Evolutionary conservation across 1,139 yeast species (phyloP).

Genomic region (Hansenula sp.): DNA sequence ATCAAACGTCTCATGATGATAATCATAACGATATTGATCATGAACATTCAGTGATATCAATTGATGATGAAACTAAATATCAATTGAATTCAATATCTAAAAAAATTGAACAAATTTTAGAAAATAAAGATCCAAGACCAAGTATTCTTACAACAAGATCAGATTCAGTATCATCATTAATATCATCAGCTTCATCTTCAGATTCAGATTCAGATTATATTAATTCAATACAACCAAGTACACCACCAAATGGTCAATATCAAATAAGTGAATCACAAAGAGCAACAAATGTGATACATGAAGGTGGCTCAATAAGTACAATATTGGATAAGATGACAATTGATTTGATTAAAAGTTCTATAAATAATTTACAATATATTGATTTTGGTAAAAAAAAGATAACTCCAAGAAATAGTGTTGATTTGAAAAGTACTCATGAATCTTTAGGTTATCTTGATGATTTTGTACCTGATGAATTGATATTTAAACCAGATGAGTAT

Average conservation of each 20-base stretch:
- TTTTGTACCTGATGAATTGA: not conserved
- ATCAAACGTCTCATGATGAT: not conserved
- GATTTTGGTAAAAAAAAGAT: slow-evolving; percentile 11
- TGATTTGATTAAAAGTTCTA: slow-evolving; percentile 19
- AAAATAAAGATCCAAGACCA: not conserved
- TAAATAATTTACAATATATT: slow-evolving; percentile 17
- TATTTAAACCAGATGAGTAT: slow-evolving; percentile 10
- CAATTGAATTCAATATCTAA: not conserved
- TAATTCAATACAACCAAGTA: not conserved
- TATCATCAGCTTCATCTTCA: slow-evolving; percentile 2
- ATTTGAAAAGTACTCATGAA: not conserved
- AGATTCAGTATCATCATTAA: slow-evolving; percentile 4
- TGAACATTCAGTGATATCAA: no score
- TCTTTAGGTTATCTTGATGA: not conserved
- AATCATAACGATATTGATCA: not conserved
- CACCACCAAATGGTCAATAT: not conserved
- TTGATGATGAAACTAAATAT: not conserved
- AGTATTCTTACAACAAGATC: slow-evolving; percentile 5
- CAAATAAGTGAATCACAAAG: not conserved
- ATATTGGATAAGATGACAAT: slow-evolving; percentile 17
- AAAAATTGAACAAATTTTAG: not conserved
- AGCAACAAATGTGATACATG: slow-evolving; percentile 7
- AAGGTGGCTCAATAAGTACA: slow-evolving; percentile 19
- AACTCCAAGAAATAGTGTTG: not conserved
- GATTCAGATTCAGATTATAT: slow-evolving; percentile 3